phyloP scores from a whole-genome alignment of 1,139 yeast genomes.

The Hanseniaspora sp. region DNA sequence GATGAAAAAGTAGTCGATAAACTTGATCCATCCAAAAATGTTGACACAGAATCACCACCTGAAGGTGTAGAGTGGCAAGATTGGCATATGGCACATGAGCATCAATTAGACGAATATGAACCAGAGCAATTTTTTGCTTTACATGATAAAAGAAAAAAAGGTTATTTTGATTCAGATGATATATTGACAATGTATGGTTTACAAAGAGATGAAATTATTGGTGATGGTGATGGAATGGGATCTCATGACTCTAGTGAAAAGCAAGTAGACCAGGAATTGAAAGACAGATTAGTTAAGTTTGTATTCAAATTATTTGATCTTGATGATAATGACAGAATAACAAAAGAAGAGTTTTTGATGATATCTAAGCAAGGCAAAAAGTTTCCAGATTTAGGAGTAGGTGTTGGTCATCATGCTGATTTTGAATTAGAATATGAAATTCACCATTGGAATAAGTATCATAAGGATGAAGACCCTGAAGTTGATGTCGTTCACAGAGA shows the following conservation, averaged over 20 bases:
- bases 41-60: conserved; percentile 36
- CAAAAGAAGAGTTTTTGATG: conserved; percentile 60
- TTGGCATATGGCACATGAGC: conserved; percentile 89
- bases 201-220: conserved; percentile 58
- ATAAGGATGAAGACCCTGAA: conserved; percentile 71
- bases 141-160: conserved; percentile 56
- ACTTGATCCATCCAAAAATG: conserved; percentile 21
- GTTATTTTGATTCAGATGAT: conserved; percentile 49
- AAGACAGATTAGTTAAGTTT: conserved; percentile 44
- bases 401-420: conserved; percentile 95
- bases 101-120: conserved; percentile 62
- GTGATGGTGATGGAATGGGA: conserved; percentile 88
- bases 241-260: conserved; percentile 50
- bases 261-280: conserved; percentile 44
- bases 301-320: conserved; percentile 54
- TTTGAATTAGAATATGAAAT: conserved; percentile 88
- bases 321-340: conserved; percentile 53
- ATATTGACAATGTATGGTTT: conserved; percentile 75
- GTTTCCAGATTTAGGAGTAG: conserved; percentile 86
- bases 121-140: conserved; percentile 67
- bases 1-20: conserved; percentile 4
- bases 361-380: conserved; percentile 54
- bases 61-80: conserved; percentile 53
- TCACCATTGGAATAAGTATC: conserved; percentile 88
- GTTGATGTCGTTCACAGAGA: conserved; percentile 71